These are phyloP conservation scores for Fragaria iinumae DNA, from an alignment of 306 rosid genomes.

Conservation along the genomic window DNA sequence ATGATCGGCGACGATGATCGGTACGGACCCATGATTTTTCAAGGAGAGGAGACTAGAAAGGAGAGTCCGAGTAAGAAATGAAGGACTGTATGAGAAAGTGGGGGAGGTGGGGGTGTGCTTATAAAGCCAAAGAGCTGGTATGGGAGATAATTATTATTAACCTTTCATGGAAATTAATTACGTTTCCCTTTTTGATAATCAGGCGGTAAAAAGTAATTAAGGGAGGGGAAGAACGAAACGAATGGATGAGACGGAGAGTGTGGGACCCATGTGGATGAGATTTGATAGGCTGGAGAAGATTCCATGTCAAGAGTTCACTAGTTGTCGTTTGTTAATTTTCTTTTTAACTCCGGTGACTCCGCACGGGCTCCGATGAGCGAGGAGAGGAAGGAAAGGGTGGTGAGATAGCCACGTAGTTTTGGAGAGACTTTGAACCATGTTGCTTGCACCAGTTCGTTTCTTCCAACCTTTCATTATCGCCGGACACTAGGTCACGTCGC, in stretches of 20 bases:
- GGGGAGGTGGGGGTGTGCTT: constrained; percentile 34
- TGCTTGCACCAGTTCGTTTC: neutral
- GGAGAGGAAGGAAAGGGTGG: neutral
- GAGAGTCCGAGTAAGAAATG: neutral
- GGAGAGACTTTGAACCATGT: neutral
- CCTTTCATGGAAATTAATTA: neutral
- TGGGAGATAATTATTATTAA: too few relatives aligned
- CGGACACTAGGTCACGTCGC: neutral
- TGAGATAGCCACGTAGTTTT: constrained; percentile 5
- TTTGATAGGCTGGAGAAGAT: neutral
- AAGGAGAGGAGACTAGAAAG: neutral
- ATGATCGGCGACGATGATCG: constrained; percentile 30
- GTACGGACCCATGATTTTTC: constrained; percentile 43
- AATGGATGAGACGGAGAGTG: neutral
- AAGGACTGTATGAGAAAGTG: constrained; percentile 7
- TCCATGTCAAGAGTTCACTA: neutral
- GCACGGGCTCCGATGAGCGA: neutral
- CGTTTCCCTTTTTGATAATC: neutral
- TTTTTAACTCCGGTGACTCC: neutral
- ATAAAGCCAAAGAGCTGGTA: constrained; percentile 26
- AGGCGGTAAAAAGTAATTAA: neutral
- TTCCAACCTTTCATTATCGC: neutral
- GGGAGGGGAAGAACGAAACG: neutral
- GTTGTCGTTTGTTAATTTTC: neutral
- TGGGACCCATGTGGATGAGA: constrained; percentile 13